A percentile compares a stretch with the other conserved stretches of the same genome.
Conservation (phyloP, 179 eudicot genomes). For the Beta lomatogona region DNA sequence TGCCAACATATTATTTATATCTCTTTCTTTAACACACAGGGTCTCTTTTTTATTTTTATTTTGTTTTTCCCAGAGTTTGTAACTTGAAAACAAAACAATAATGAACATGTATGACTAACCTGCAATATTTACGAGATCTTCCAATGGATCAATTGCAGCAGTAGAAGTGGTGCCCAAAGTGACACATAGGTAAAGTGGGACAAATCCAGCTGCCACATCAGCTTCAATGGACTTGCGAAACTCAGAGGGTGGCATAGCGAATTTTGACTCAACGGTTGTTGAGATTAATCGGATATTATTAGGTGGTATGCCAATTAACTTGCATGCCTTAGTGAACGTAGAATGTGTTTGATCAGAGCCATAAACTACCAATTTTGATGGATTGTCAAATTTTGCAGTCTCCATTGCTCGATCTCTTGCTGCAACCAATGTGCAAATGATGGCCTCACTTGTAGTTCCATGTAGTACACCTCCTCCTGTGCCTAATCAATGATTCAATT, state of each 20-base stretch:
- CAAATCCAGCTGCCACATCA: conserved; percentile 41
- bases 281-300: conserved; percentile 34
- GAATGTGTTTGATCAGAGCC: conserved; percentile 54
- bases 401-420: conserved; percentile 39
- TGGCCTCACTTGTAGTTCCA: conserved; percentile 50
- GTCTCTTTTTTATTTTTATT: too few species aligned
- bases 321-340: conserved; percentile 40
- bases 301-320: conserved; percentile 41
- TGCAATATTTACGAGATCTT: conserved; percentile 33
- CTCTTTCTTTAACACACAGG: too few species aligned
- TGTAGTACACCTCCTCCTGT: conserved; percentile 54
- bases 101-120: neutral
- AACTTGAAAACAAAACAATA: too few species aligned
- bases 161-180: conserved; percentile 51
- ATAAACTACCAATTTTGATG: conserved; percentile 41
- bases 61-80: too few species aligned
- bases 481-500: conserved; percentile 7
- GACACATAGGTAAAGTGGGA: conserved; percentile 41
- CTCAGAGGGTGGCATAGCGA: conserved; percentile 28
- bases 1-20: too few species aligned
- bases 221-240: conserved; percentile 26
- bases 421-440: conserved; percentile 43
- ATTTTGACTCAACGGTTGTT: conserved; percentile 27
- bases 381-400: conserved; percentile 11
- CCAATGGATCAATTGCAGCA: conserved; percentile 40